Percentiles rank a stretch among this genome's conserved stretches.
phyloP scores from a whole-genome alignment of 192 early-diverging fungal species.

The Umbelopsis sp. region DNA sequence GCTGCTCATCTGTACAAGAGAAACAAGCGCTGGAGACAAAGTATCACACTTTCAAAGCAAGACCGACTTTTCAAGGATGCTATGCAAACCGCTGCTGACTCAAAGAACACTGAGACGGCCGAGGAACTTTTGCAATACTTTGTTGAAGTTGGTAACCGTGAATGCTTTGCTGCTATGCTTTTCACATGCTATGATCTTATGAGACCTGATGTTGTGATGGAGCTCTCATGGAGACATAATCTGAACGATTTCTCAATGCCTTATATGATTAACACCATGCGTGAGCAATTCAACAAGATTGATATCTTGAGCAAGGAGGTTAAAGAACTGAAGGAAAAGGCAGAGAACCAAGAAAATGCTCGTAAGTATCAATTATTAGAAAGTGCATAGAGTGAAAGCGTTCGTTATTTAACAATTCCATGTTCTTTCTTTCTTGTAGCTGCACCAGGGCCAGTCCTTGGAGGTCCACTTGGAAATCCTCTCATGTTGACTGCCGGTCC shows the following conservation, averaged over 20 bases:
- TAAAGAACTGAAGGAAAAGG: constrained; percentile 61
- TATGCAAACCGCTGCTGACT: constrained; percentile 97
- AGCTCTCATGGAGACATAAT: constrained; percentile 89
- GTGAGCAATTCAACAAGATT: constrained; percentile 82
- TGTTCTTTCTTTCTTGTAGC: constrained; percentile 27
- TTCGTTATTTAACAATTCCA: constrained; percentile 1
- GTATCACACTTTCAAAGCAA: constrained; percentile 93
- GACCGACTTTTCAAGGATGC: constrained; percentile 98
- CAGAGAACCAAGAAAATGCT: constrained; percentile 43
- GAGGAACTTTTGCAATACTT: constrained; percentile 97
- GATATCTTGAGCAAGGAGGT: constrained; percentile 60
- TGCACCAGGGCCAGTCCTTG: constrained; percentile 60
- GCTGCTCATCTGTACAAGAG: constrained; percentile 95
- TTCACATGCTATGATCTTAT: constrained; percentile 96
- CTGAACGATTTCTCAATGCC: constrained; percentile 97
- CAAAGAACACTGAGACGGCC: constrained; percentile 82
- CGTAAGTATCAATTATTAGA: constrained; percentile 35
- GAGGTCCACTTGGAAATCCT: constrained; percentile 72
- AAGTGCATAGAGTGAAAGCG: not conserved
- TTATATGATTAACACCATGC: constrained; percentile 90
- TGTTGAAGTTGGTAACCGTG: constrained; percentile 87
- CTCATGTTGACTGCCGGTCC: constrained; percentile 72
- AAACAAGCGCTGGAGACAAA: constrained; percentile 96
- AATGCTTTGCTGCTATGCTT: constrained; percentile 93
- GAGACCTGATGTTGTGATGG: constrained; percentile 91